Evolutionary conservation across 73 alveolate genomes (phyloP).

Genomic region (Breviolum minutum): DNA sequence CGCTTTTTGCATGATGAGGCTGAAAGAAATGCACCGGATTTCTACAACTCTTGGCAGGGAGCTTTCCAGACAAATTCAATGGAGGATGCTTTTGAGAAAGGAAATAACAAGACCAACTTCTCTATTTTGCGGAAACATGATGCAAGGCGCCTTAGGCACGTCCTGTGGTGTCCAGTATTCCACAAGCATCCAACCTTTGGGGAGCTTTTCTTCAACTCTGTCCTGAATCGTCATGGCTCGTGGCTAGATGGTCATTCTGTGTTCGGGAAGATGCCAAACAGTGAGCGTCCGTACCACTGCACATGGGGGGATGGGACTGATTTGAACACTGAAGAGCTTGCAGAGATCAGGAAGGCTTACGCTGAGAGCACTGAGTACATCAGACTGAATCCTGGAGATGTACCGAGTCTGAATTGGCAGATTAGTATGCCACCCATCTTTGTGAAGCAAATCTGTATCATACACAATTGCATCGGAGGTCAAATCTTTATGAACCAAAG

Average conservation of each 20-base stretch:
- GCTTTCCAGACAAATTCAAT: conserved; percentile 49
- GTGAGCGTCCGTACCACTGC: conserved; percentile 92
- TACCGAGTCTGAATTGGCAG: conserved; percentile 1
- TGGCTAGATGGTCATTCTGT: conserved; percentile 82
- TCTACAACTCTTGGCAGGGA: conserved; percentile 93
- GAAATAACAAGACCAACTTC: conserved; percentile 25
- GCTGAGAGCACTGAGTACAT: conserved; percentile 84
- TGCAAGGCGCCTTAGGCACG: conserved; percentile 70
- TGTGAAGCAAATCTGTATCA: too few species aligned
- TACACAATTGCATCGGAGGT: too few species aligned
- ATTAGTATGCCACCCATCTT: neutral
- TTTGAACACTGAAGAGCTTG: conserved; percentile 22
- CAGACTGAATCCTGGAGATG: conserved; percentile 82
- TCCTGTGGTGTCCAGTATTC: conserved; percentile 75
- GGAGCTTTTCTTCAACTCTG: conserved; percentile 82
- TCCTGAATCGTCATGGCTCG: conserved; percentile 87
- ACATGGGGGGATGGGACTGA: conserved; percentile 84
- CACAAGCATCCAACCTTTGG: conserved; percentile 61
- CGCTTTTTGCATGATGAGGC: conserved; percentile 58
- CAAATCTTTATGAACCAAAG: too few species aligned
- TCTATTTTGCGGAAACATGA: conserved; percentile 43
- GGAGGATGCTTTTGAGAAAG: conserved; percentile 50
- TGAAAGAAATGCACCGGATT: conserved; percentile 50
- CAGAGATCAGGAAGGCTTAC: conserved; percentile 58
- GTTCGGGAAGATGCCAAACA: conserved; percentile 41